Percentiles rank a stretch among this genome's conserved stretches.
Evolutionary conservation across 352 stramenopile species (phyloP).

Genomic region (Aphanomyces invadans): DNA sequence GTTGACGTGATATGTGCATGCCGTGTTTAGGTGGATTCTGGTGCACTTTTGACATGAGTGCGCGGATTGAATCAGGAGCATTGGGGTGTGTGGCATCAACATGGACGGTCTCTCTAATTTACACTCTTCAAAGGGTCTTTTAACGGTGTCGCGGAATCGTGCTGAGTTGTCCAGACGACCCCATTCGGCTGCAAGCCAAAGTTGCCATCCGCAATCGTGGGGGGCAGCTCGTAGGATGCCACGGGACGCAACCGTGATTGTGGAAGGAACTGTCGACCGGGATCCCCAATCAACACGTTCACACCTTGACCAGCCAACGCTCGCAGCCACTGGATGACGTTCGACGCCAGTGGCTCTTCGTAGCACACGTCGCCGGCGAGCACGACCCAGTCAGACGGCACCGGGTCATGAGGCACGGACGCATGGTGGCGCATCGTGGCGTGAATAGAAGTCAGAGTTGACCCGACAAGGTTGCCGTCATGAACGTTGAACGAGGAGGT

Average conservation of each 20-base stretch:
- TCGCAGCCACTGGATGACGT: slow-evolving; percentile 13
- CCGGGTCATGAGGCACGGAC: background rate
- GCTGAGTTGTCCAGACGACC: slow-evolving; percentile 10
- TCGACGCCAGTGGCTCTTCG: slow-evolving; percentile 8
- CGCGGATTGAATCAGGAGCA: no score
- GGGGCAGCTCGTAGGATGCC: slow-evolving; percentile 3
- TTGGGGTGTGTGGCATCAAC: no score
- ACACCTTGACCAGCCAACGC: background rate
- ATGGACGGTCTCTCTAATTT: no score
- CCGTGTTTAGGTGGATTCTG: no score
- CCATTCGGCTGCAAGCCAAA: background rate
- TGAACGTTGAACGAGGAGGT: background rate
- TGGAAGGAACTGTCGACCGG: slow-evolving; percentile 16
- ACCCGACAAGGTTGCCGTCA: background rate
- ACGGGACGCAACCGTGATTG: background rate
- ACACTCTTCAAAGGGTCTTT: no score
- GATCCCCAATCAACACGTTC: slow-evolving; percentile 14
- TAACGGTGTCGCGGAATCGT: no score
- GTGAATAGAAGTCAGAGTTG: background rate
- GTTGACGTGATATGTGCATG: no score
- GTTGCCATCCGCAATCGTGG: slow-evolving; percentile 10
- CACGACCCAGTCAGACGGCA: slow-evolving; percentile 9
- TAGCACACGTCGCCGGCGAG: slow-evolving; percentile 24
- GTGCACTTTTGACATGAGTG: no score
- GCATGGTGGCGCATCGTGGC: background rate